Conservation (phyloP, 1,139 yeast species). For the Hanseniaspora gamundiae region DNA sequence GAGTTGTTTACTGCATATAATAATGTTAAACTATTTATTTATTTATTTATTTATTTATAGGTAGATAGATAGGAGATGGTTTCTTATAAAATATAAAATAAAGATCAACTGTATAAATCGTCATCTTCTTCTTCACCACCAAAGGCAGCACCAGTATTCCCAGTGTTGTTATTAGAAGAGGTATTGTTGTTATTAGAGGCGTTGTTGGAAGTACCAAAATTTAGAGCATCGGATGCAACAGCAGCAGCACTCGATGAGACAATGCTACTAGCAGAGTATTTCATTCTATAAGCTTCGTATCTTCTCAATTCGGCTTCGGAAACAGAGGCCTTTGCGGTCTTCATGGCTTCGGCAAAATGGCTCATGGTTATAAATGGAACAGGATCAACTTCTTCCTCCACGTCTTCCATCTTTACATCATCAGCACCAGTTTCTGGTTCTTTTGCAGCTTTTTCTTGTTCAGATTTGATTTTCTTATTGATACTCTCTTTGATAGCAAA, state of each 20-base stretch:
- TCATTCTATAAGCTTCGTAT: constrained; percentile 94
- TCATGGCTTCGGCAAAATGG: constrained; percentile 98
- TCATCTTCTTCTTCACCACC: constrained; percentile 63
- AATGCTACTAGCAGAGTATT: constrained; percentile 85
- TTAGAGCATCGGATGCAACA: constrained; percentile 19
- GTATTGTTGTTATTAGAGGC: constrained; percentile 25
- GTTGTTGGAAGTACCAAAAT: constrained; percentile 17
- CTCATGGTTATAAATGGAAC: constrained; percentile 91
- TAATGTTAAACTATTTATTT: too few species aligned
- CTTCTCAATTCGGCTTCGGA: constrained; percentile 96
- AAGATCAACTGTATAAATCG: constrained; percentile 67
- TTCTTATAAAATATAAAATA: constrained; percentile 3
- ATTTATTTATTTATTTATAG: too few species aligned
- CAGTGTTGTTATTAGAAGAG: constrained; percentile 19
- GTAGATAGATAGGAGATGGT: too few species aligned
- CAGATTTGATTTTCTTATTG: constrained; percentile 29
- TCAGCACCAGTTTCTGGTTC: constrained; percentile 40
- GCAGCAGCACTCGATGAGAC: constrained; percentile 45
- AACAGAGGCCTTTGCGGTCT: constrained; percentile 95
- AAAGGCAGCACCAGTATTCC: constrained; percentile 45
- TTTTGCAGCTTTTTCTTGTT: constrained; percentile 37
- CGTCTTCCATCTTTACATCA: constrained; percentile 39
- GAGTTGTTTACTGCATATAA: too few species aligned
- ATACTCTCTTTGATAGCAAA: constrained; percentile 97
- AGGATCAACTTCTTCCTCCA: constrained; percentile 66